Evolutionary conservation across 1,284 basidiomycete genomes (phyloP).

Genomic region (Rhodotorula mucilaginosa): DNA sequence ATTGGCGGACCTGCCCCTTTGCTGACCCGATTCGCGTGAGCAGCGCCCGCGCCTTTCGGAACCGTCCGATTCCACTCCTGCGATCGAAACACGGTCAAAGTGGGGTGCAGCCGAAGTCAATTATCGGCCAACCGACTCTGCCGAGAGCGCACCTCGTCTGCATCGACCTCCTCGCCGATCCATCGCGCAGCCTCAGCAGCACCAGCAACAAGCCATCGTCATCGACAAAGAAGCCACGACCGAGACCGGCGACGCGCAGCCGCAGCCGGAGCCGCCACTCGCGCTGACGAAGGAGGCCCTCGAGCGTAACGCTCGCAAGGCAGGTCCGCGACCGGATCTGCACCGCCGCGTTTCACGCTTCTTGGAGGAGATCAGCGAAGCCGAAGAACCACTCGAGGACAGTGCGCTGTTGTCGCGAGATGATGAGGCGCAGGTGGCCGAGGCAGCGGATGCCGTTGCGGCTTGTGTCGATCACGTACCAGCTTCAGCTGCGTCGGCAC

Average conservation of each 20-base stretch:
- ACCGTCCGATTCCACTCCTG: neutral
- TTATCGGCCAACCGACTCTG: too few relatives aligned
- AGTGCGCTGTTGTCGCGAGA: neutral
- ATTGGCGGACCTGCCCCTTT: neutral
- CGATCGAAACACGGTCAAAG: neutral
- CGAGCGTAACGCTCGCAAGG: neutral
- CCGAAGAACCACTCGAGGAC: neutral
- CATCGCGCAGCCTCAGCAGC: too few relatives aligned
- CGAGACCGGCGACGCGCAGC: too few relatives aligned
- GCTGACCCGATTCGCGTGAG: too few relatives aligned
- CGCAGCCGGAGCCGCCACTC: neutral
- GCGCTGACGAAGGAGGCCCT: constrained; percentile 8
- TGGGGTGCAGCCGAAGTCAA: neutral
- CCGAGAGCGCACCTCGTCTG: neutral
- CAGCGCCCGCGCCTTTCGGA: neutral
- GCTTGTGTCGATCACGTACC: neutral
- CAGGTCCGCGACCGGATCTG: neutral
- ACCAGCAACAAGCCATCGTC: too few relatives aligned
- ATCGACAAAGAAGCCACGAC: too few relatives aligned
- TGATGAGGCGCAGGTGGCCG: neutral
- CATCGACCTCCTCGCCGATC: neutral
- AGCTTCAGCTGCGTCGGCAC: neutral
- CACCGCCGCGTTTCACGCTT: constrained; percentile 2
- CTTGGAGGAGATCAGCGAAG: neutral
- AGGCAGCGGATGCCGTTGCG: too few relatives aligned